Conservation (phyloP, 768 basidiomycete species). For the Xerocomus potaroensis region DNA sequence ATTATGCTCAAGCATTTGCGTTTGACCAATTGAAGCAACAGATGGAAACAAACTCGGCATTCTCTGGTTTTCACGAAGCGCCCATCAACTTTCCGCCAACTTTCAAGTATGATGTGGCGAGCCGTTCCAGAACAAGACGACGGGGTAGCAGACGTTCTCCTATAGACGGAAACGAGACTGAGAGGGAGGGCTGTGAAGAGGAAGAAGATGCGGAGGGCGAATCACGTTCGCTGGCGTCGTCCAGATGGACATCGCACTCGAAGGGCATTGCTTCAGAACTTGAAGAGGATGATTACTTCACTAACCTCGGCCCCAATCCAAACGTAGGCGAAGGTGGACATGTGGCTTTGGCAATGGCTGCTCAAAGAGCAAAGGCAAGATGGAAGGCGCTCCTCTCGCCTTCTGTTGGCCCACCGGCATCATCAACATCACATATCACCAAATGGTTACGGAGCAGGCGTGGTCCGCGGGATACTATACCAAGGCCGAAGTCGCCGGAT, state of each 20-base stretch:
- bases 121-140: conserved; percentile 43
- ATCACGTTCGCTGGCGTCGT: conserved; percentile 52
- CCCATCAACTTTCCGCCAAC: conserved; percentile 86
- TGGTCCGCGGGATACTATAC: conserved; percentile 6
- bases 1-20: conserved; percentile 79
- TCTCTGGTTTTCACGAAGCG: conserved; percentile 77
- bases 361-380: conserved; percentile 52
- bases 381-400: conserved; percentile 48
- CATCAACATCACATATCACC: conserved; percentile 22
- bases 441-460: conserved; percentile 31
- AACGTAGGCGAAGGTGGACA: conserved; percentile 33
- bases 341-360: conserved; percentile 37
- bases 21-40: conserved; percentile 84
- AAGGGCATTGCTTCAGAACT: conserved; percentile 29
- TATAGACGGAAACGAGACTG: conserved; percentile 38
- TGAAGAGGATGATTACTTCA: conserved; percentile 41
- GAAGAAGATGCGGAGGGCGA: conserved; percentile 42
- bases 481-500: conserved; percentile 19
- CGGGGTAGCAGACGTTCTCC: conserved; percentile 35
- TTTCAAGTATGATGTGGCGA: conserved; percentile 86
- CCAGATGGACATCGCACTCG: conserved; percentile 45
- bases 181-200: conserved; percentile 34
- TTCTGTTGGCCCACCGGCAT: conserved; percentile 25
- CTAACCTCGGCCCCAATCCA: conserved; percentile 22
- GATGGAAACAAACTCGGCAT: conserved; percentile 66